Evolutionary conservation across 768 basidiomycete genomes (phyloP), one percentile per base, ranked within the genome.

Genomic region (Coprinopsis cinerea): DNA sequence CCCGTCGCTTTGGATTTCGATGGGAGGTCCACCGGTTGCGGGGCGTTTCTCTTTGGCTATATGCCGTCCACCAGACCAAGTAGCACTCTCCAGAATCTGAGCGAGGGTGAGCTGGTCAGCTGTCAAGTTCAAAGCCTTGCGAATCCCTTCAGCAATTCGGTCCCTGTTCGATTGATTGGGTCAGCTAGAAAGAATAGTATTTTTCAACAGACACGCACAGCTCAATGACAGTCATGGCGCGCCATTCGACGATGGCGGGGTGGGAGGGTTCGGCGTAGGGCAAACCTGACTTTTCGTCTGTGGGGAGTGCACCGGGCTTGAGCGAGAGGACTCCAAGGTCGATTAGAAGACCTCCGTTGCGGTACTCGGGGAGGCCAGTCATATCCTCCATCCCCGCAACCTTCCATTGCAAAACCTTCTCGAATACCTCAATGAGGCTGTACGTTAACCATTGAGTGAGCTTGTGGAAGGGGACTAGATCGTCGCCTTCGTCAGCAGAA

Each of bases 21-120:
- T 88, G 1, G 89, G 89, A 0, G 90, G 91, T 0, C 92, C 92
- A 5, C 87, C 83, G 0, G 79, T 83, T 36, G 74, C 70, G 0
- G 84, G 86, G 3, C 94, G 70, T 63, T 79, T 83, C 62, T 73
- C 65, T 62, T 83, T 87, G 2, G 95, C 95, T 32, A 97, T 89
- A 67, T 95, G 92, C 3, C 95, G 73, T 2, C 95, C 95, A 1
- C 92, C 92, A 61, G 94, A 95, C 95, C 95, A 99, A 0, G 93
- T 98, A 1, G 93, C 94, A 44, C 85, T 83, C 67, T 98, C 95
- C 27, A 99, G 72, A 0, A 97, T 82, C 63, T 97, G 95, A 0
- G 92, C 85, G 6, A 94, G 77, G 0, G 79, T 77, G 22, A 97
- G 74, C 40, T 82, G 70, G 1, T 73, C 69, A 2, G 64, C 55